phyloP scores from a whole-genome alignment of 495 filamentous ascomycete genomes.

The Xylaria scruposa region DNA sequence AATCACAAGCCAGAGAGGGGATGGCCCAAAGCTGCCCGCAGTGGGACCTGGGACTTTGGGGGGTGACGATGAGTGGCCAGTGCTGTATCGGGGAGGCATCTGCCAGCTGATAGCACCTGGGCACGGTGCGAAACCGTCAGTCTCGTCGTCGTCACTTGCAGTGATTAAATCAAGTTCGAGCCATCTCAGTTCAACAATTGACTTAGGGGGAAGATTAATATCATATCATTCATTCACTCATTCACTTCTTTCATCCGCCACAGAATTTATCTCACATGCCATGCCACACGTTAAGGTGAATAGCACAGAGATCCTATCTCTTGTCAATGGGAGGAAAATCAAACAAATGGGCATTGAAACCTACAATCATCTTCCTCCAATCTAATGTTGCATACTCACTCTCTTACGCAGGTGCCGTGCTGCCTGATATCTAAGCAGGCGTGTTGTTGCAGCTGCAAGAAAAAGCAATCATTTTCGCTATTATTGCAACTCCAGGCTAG shows the following conservation, averaged over 20 bases:
- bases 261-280: background rate
- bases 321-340: background rate
- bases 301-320: background rate
- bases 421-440: background rate
- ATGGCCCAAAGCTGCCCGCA: slow-evolving; percentile 9
- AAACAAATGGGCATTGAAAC: background rate
- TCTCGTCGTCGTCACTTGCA: background rate
- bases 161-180: background rate
- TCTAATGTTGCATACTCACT: no score
- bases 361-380: no score
- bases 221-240: background rate
- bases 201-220: background rate
- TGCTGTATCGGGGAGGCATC: no score
- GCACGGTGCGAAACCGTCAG: slow-evolving; percentile 1
- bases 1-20: slow-evolving; percentile 34
- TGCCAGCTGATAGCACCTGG: slow-evolving; percentile 20
- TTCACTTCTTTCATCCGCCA: background rate
- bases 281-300: background rate
- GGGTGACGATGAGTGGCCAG: background rate
- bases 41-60: slow-evolving; percentile 21
- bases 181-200: background rate
- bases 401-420: background rate
- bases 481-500: slow-evolving; percentile 1
- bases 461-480: background rate
- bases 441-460: background rate